A percentile compares a stretch with the other conserved stretches of the same genome.
phyloP scores from a whole-genome alignment of 331 rosid species.

The Acacia pycnantha region DNA sequence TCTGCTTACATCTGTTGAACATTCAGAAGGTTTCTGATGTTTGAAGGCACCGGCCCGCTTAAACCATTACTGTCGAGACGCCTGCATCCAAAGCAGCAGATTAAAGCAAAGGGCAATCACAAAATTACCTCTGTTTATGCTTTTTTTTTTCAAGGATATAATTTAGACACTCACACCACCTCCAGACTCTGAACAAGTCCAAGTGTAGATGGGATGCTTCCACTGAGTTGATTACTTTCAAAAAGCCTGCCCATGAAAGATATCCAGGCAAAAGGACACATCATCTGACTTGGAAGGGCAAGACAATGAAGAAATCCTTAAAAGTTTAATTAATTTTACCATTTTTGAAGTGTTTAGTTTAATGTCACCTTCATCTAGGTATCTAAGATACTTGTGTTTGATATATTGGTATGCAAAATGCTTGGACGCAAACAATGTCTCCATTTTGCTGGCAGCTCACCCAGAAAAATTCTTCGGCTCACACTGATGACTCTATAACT shows the following conservation, averaged over 20 bases:
- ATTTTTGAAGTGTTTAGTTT: neutral
- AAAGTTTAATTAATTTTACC: neutral
- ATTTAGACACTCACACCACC: constrained; percentile 53
- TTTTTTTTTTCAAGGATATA: neutral
- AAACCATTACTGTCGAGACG: constrained; percentile 52
- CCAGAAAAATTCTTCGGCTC: neutral
- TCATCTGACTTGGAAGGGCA: neutral
- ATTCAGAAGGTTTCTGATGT: constrained; percentile 39
- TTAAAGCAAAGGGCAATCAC: neutral
- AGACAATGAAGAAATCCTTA: neutral
- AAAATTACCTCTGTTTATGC: neutral
- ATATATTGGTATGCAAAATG: neutral
- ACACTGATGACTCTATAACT: neutral
- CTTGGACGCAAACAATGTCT: neutral
- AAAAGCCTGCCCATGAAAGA: constrained; percentile 49
- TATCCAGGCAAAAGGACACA: neutral
- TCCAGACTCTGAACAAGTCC: constrained; percentile 44
- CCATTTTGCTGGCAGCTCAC: neutral
- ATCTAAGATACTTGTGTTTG: neutral
- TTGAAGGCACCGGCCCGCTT: constrained; percentile 43
- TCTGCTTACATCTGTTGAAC: constrained; percentile 50
- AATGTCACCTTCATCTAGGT: neutral
- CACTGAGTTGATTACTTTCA: constrained; percentile 42
- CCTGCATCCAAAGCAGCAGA: constrained; percentile 32
- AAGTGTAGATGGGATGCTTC: constrained; percentile 51